These are phyloP conservation scores for Botryotinia globosa DNA, from an alignment of 2,329 filamentous ascomycete genomes.

Conservation along the genomic window DNA sequence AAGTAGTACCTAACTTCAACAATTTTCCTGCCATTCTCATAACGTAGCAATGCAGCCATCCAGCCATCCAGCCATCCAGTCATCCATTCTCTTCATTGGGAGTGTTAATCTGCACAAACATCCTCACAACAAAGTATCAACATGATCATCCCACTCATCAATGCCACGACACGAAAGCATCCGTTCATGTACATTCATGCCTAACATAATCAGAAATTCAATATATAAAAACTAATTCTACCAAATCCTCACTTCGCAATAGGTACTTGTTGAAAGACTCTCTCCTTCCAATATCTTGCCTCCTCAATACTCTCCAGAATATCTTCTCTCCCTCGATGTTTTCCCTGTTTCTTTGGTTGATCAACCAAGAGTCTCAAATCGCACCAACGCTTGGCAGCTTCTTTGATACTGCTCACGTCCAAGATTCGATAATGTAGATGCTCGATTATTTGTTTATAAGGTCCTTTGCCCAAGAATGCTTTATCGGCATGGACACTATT, in stretches of 20 bases:
- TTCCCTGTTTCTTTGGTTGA: conserved; percentile 68
- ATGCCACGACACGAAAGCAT: background rate
- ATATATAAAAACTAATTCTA: background rate
- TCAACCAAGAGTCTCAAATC: conserved; percentile 55
- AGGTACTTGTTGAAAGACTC: conserved; percentile 53
- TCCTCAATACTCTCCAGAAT: conserved; percentile 95
- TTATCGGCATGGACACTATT: conserved; percentile 92
- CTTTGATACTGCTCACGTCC: conserved; percentile 90
- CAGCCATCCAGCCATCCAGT: background rate
- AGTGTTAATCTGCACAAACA: background rate
- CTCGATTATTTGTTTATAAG: conserved; percentile 70
- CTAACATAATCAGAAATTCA: background rate
- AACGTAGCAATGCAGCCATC: background rate
- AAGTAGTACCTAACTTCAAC: background rate
- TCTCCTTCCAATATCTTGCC: conserved; percentile 75
- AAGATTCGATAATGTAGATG: conserved; percentile 87
- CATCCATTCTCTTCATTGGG: conserved; percentile 3
- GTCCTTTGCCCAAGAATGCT: conserved; percentile 70
- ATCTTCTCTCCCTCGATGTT: conserved; percentile 82
- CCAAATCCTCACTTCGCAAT: background rate
- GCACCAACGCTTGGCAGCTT: conserved; percentile 82
- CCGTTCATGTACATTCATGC: background rate
- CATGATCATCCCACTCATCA: background rate
- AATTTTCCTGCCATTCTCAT: background rate
- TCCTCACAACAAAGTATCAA: background rate